Conservation (phyloP, 1,139 yeast species). For the Debaryomycetaceae sp. region DNA sequence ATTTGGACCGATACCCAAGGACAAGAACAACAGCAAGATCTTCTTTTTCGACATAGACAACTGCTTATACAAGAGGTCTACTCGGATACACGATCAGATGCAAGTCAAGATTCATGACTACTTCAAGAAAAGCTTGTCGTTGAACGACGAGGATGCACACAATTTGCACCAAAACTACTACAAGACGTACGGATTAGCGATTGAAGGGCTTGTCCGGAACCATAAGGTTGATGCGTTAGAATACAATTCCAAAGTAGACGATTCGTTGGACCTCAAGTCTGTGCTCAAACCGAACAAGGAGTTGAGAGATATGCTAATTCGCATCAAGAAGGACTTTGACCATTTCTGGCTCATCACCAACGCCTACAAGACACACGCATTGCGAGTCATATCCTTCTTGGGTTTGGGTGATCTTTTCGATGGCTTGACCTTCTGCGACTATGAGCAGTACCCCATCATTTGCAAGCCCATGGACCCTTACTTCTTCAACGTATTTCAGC, state of each 20-base stretch:
- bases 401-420: constrained; percentile 91
- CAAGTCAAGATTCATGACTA: constrained; percentile 78
- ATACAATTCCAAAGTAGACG: constrained; percentile 86
- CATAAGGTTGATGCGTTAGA: constrained; percentile 85
- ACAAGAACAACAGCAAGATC: constrained; percentile 36
- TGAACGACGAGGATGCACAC: constrained; percentile 75
- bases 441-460: constrained; percentile 57
- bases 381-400: constrained; percentile 67
- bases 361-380: constrained; percentile 88
- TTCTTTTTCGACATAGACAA: constrained; percentile 93
- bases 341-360: constrained; percentile 84
- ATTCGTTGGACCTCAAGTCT: constrained; percentile 78
- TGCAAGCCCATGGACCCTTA: constrained; percentile 80
- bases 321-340: constrained; percentile 40
- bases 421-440: constrained; percentile 91
- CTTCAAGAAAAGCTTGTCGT: constrained; percentile 59
- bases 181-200: constrained; percentile 83
- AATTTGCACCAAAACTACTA: constrained; percentile 71
- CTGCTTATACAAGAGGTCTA: constrained; percentile 73
- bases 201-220: constrained; percentile 83
- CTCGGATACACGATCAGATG: constrained; percentile 82
- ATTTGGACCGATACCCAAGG: constrained; percentile 42
- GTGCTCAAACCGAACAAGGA: constrained; percentile 60
- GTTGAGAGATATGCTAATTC: constrained; percentile 49
- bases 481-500: constrained; percentile 51